phyloP scores from a whole-genome alignment of 1,284 basidiomycete species.

The Marasmius oreades region DNA sequence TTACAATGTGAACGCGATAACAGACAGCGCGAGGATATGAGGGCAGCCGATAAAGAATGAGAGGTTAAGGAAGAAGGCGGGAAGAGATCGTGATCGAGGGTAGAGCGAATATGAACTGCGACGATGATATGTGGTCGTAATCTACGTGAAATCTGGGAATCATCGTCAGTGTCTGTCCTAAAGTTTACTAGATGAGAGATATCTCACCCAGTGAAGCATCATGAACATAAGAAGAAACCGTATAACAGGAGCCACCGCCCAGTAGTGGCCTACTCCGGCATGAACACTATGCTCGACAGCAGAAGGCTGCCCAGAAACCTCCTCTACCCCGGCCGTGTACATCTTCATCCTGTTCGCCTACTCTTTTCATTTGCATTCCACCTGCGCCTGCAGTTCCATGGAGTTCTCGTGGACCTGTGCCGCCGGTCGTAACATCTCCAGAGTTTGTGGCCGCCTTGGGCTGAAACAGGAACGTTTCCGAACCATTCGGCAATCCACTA shows the following conservation, averaged over 20 bases:
- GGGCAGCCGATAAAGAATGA: background rate
- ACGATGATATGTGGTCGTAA: background rate
- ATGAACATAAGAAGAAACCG: background rate
- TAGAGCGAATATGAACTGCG: background rate
- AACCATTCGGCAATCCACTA: constrained; percentile 42
- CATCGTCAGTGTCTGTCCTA: background rate
- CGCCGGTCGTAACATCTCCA: constrained; percentile 42
- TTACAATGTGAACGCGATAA: background rate
- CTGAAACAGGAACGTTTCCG: constrained; percentile 57
- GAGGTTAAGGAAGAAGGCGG: background rate
- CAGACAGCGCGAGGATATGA: constrained; percentile 1
- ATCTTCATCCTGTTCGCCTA: constrained; percentile 45
- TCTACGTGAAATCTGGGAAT: background rate
- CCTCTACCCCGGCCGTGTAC: constrained; percentile 45
- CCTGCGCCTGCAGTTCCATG: constrained; percentile 33
- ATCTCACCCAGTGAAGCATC: background rate
- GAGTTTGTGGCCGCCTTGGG: constrained; percentile 45
- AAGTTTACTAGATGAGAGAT: background rate
- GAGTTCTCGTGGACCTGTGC: constrained; percentile 31
- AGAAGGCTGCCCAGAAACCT: constrained; percentile 46
- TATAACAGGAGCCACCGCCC: constrained; percentile 9
- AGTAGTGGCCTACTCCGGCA: constrained; percentile 3
- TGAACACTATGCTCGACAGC: constrained; percentile 40
- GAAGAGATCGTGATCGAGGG: background rate
- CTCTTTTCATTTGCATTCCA: constrained; percentile 51